Conservation (phyloP, 2,329 filamentous ascomycete species). For the Laburnicola sp. region DNA sequence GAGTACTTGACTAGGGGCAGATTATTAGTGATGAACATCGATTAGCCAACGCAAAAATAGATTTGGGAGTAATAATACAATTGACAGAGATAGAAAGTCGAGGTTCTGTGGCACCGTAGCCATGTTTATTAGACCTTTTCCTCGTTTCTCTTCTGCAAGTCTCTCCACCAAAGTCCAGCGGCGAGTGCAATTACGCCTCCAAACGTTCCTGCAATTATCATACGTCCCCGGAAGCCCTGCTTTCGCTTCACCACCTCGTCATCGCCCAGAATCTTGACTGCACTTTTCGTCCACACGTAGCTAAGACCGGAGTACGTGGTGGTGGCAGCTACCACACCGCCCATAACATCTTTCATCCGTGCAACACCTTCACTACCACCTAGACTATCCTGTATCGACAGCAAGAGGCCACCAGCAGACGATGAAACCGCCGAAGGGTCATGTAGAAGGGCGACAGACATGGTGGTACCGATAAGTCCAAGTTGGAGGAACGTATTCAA, state of each 20-base stretch:
- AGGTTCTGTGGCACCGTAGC: too few species aligned
- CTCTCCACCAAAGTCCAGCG: slow-evolving; percentile 34
- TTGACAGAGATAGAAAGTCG: too few species aligned
- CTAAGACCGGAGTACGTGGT: slow-evolving; percentile 93
- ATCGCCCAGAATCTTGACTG: slow-evolving; percentile 76
- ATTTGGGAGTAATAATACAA: too few species aligned
- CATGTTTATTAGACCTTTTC: not conserved
- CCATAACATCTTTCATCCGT: slow-evolving; percentile 49
- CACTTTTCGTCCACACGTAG: slow-evolving; percentile 88
- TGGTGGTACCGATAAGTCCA: slow-evolving; percentile 80
- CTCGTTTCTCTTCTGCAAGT: slow-evolving; percentile 15
- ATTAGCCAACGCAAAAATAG: too few species aligned
- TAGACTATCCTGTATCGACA: slow-evolving; percentile 29
- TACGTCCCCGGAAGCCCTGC: slow-evolving; percentile 52
- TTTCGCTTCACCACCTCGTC: slow-evolving; percentile 53
- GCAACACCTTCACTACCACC: slow-evolving; percentile 43
- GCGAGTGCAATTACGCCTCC: slow-evolving; percentile 50
- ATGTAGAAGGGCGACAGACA: slow-evolving; percentile 74
- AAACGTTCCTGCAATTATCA: slow-evolving; percentile 53
- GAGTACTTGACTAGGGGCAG: too few species aligned
- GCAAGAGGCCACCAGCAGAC: slow-evolving; percentile 28
- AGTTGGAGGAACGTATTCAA: slow-evolving; percentile 92
- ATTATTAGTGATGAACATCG: too few species aligned
- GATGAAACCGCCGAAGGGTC: slow-evolving; percentile 58
- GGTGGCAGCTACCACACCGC: slow-evolving; percentile 82